A percentile compares a stretch with the other conserved stretches of the same genome.
These are phyloP conservation scores for Glycine latifolia DNA, from an alignment of 306 rosid species.

Conservation along the genomic window DNA sequence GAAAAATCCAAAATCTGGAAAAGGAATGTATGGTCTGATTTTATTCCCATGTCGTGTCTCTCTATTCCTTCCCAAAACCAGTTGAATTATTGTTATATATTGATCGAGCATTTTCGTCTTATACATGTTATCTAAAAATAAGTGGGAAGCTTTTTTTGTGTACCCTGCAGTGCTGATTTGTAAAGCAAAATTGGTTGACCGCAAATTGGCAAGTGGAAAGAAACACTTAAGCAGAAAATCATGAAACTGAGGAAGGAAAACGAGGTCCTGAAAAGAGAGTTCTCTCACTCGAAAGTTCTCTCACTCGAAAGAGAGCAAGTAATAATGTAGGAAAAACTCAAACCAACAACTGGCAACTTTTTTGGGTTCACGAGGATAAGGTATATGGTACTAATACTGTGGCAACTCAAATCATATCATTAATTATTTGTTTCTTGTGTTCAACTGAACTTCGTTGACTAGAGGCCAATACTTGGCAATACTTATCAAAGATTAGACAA, in stretches of 20 bases:
- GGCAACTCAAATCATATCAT: too few relatives aligned
- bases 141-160: constrained; percentile 27
- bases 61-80: constrained; percentile 1
- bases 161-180: constrained; percentile 63
- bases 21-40: constrained; percentile 67
- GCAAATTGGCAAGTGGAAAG: too few relatives aligned
- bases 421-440: too few relatives aligned
- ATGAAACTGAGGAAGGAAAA: constrained; percentile 75
- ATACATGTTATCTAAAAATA: constrained; percentile 3
- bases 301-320: constrained; percentile 43
- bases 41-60: not conserved
- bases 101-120: constrained; percentile 30
- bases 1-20: constrained; percentile 63
- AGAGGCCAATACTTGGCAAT: too few relatives aligned
- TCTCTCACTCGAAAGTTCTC: constrained; percentile 47
- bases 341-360: not conserved
- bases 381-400: not conserved
- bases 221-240: constrained; percentile 72
- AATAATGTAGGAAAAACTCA: not conserved
- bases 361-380: not conserved
- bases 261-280: constrained; percentile 71
- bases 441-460: too few relatives aligned
- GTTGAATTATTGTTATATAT: constrained; percentile 1
- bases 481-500: too few relatives aligned
- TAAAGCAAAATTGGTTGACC: constrained; percentile 67